A percentile compares a stretch with the other conserved stretches of the same genome.
Conservation (phyloP, 2,329 filamentous ascomycete species). For the Catunica adiposa region DNA sequence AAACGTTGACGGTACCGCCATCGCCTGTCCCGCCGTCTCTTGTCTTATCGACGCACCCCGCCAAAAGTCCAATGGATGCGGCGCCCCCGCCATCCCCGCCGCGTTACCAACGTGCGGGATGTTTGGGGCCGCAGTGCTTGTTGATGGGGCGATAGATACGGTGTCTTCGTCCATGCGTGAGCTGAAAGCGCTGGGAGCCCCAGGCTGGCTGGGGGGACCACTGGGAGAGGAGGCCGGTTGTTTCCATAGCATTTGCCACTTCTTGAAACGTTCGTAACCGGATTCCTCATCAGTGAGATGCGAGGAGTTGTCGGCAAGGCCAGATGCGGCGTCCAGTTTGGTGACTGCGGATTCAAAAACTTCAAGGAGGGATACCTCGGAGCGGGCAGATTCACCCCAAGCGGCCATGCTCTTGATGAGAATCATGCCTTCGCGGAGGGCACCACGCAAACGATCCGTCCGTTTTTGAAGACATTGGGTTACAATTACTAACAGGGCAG, state of each 20-base stretch:
- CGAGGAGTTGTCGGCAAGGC: constrained; percentile 20
- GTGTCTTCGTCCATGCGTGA: constrained; percentile 14
- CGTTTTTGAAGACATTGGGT: constrained; percentile 25
- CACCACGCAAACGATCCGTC: constrained; percentile 27
- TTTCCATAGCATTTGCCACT: constrained; percentile 32
- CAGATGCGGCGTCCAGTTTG: constrained; percentile 28
- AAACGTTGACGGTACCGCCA: constrained; percentile 20
- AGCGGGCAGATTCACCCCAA: constrained; percentile 34
- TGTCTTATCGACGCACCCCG: constrained; percentile 14
- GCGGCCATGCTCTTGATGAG: constrained; percentile 37
- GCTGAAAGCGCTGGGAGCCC: not conserved
- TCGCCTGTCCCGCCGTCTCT: constrained; percentile 17
- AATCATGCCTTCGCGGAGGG: constrained; percentile 31
- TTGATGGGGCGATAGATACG: constrained; percentile 7
- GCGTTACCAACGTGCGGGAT: not conserved
- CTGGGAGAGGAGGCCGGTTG: constrained; percentile 14
- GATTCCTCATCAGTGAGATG: constrained; percentile 18
- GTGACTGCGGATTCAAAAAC: constrained; percentile 32
- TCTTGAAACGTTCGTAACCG: constrained; percentile 34
- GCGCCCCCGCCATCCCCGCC: not conserved
- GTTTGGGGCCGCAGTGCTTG: not conserved
- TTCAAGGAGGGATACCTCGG: constrained; percentile 35
- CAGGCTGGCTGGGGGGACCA: not conserved
- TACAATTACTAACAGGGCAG: constrained; percentile 32
- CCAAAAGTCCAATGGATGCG: constrained; percentile 13